These are phyloP conservation scores for Potentilla sterilis DNA, from an alignment of 306 rosid species.

Conservation along the genomic window DNA sequence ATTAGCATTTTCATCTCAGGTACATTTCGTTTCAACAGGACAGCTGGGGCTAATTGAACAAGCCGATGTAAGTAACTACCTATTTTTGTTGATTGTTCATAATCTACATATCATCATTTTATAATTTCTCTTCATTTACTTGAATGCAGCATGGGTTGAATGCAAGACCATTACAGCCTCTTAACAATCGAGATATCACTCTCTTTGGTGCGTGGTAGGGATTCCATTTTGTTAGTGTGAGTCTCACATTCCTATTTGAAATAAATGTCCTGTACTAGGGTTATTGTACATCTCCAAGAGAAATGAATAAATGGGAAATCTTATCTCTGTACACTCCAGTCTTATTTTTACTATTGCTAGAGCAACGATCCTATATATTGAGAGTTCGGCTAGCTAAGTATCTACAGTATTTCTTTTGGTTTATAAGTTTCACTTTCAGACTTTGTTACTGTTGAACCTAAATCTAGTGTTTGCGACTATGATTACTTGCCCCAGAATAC, in stretches of 20 bases:
- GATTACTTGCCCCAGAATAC: too few species aligned
- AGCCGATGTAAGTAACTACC: too few species aligned
- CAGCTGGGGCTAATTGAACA: slow-evolving; percentile 40
- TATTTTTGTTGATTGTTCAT: background rate
- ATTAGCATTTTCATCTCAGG: slow-evolving; percentile 20
- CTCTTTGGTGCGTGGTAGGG: background rate
- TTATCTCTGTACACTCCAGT: too few species aligned
- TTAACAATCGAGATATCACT: slow-evolving; percentile 23
- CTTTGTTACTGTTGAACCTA: too few species aligned
- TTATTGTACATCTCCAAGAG: background rate
- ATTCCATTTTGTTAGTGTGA: background rate
- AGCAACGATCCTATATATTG: too few species aligned
- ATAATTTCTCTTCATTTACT: background rate
- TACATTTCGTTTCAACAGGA: slow-evolving; percentile 37
- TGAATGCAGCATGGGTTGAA: slow-evolving; percentile 35
- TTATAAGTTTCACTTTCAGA: too few species aligned
- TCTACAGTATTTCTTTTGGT: too few species aligned
- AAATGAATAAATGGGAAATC: background rate
- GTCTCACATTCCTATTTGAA: background rate
- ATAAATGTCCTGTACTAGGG: background rate
- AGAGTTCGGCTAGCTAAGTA: too few species aligned
- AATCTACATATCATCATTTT: background rate
- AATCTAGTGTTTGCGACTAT: too few species aligned
- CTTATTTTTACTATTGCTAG: background rate
- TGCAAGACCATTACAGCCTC: slow-evolving; percentile 35